Evolutionary conservation across 2,329 filamentous ascomycete species (phyloP).

Genomic region (Xylariales sp.): DNA sequence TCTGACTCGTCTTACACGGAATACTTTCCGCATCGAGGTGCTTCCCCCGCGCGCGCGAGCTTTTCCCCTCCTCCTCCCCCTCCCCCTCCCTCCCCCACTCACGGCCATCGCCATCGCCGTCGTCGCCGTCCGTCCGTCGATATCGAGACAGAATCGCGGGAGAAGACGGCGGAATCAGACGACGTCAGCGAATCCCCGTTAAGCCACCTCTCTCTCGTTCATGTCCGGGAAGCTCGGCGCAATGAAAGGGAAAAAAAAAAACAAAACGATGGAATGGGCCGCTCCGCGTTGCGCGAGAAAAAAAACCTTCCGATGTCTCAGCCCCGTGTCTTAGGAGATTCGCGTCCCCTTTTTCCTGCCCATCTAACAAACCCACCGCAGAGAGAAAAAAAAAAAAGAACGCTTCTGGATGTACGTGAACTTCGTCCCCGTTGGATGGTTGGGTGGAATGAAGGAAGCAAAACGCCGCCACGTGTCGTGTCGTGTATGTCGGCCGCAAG

Average conservation of each 20-base stretch:
- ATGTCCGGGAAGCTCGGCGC: neutral
- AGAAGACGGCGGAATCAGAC: conserved; percentile 16
- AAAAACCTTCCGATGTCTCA: conserved; percentile 43
- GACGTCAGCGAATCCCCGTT: conserved; percentile 6
- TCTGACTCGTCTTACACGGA: neutral
- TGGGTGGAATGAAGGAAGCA: neutral
- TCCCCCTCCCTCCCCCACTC: neutral
- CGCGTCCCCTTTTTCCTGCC: neutral
- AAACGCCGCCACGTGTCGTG: conserved; percentile 43
- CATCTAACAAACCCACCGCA: neutral
- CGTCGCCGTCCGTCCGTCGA: neutral
- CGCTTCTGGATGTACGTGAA: conserved; percentile 8
- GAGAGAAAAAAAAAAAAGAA: neutral
- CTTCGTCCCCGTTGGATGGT: conserved; percentile 9
- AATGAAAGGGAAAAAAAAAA: neutral
- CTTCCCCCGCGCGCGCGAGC: neutral
- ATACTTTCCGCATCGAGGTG: neutral
- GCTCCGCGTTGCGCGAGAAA: neutral
- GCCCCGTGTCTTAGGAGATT: conserved; percentile 25
- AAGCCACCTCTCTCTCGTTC: conserved; percentile 6
- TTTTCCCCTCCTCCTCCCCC: neutral
- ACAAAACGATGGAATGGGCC: too few species aligned
- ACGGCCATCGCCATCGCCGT: neutral
- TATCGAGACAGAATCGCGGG: neutral
- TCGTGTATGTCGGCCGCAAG: conserved; percentile 37